A percentile compares a stretch with the other conserved stretches of the same genome.
phyloP scores from a whole-genome alignment of 2,329 filamentous ascomycete species.

The Pseudovirgaria hyperparasitica region DNA sequence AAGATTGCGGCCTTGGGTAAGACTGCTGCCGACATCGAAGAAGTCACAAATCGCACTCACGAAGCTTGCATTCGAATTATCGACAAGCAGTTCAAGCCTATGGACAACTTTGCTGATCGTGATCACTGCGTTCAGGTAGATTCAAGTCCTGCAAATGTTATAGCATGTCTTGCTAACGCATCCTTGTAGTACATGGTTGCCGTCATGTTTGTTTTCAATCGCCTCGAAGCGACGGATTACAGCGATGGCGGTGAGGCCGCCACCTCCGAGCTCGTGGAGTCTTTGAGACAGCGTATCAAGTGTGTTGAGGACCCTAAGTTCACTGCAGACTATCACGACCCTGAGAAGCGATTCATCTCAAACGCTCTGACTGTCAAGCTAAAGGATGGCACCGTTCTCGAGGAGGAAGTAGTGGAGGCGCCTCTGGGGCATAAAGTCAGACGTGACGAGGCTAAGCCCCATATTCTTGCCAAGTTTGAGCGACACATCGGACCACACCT shows the following conservation, averaged over 20 bases:
- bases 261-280: conserved; percentile 78
- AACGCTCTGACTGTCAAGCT: conserved; percentile 92
- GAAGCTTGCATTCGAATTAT: conserved; percentile 98
- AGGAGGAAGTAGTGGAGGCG: conserved; percentile 86
- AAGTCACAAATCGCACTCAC: conserved; percentile 87
- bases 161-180: conserved; percentile 9
- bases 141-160: conserved; percentile 1
- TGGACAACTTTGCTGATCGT: conserved; percentile 99
- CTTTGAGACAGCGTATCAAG: conserved; percentile 81
- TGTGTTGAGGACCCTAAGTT: conserved; percentile 95
- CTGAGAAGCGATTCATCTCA: conserved; percentile 84
- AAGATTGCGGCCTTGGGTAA: conserved; percentile 77
- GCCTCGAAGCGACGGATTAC: conserved; percentile 89
- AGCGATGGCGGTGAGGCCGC: conserved; percentile 85
- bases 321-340: conserved; percentile 92
- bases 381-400: conserved; percentile 83
- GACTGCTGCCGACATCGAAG: conserved; percentile 80
- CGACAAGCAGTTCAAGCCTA: conserved; percentile 99
- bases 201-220: conserved; percentile 91
- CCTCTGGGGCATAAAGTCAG: conserved; percentile 85
- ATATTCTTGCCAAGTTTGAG: conserved; percentile 92
- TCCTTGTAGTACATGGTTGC: conserved; percentile 71
- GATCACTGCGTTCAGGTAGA: conserved; percentile 89
- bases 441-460: conserved; percentile 93
- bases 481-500: conserved; percentile 81